Conservation (phyloP, 1,284 basidiomycete species). For the Earliella scabrosa region DNA sequence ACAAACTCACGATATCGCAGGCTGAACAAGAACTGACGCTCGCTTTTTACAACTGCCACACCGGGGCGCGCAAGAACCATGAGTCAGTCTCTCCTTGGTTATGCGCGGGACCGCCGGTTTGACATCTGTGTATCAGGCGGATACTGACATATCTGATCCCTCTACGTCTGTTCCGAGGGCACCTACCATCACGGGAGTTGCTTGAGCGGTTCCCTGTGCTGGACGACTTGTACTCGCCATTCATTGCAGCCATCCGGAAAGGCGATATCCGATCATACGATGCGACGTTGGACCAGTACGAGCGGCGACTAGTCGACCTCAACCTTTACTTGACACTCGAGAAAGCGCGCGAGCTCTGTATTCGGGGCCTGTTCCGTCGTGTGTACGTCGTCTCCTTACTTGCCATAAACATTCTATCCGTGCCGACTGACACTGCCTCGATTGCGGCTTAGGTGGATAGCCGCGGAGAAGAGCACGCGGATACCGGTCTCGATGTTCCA, state of each 20-base stretch:
- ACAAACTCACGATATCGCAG: constrained; percentile 37
- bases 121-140: constrained; percentile 53
- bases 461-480: constrained; percentile 70
- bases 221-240: constrained; percentile 78
- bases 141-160: constrained; percentile 92
- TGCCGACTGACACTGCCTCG: constrained; percentile 1
- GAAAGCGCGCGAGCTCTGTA: constrained; percentile 84
- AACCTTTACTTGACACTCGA: constrained; percentile 89
- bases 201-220: constrained; percentile 75
- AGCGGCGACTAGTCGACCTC: constrained; percentile 75
- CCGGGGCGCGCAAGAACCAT: constrained; percentile 71
- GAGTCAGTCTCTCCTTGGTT: constrained; percentile 56
- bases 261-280: constrained; percentile 89
- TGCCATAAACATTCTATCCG: background rate
- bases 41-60: constrained; percentile 83
- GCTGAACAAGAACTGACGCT: constrained; percentile 84
- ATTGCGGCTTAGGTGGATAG: constrained; percentile 68
- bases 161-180: constrained; percentile 84
- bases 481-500: constrained; percentile 83
- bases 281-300: constrained; percentile 67
- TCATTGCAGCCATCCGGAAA: constrained; percentile 75
- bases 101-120: background rate
- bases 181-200: constrained; percentile 75
- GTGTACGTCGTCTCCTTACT: constrained; percentile 59
- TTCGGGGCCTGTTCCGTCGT: constrained; percentile 84